Evolutionary conservation across 441 rosid genomes (phyloP), one percentile per base, ranked within the genome.

Genomic region (Dalechampia spathulata): DNA sequence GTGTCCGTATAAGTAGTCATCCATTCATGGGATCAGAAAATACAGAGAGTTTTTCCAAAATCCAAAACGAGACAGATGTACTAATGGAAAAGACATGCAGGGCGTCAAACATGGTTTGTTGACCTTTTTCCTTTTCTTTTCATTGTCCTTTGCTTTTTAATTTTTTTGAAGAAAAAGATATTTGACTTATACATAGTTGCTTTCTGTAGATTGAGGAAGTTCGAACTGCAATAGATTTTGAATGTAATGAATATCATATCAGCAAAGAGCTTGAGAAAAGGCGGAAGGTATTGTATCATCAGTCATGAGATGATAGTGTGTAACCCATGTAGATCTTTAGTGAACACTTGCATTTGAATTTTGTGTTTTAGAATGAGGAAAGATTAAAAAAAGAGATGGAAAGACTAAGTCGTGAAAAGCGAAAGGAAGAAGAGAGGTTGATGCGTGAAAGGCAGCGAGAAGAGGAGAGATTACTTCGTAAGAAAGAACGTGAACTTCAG

Each of bases 381-480:
- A 83, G 84, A 49, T 56, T 76, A 71, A 85, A 45, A 68, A 95
- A 85, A 69, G 98, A 88, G 74, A 88, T 86, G 89, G 97, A 95
- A 73, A 88, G 79, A 69, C 80, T 55, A 49, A 95, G 86, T 61
- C 99, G 98, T 67, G 99, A 95, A 79, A 86, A 87, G 76, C 75
- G 89, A 65, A 95, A 85, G 66, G 98, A 95, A 74, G 96, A 95
- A 68, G 99, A 95, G 72, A 85, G 86, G 76, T 70, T 86, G 72
- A 63, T 94, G 75, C 96, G 98, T 71, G 99, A 94, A 78, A 87
- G 81, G 76, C 87, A 84, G 68, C 76, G 87, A 57, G 98, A 90
- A 72, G 98, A 90, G 72, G 99, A 94, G 75, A 89, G 87, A 72
- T 66, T 42, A 47, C 70, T 71, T 62, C 85, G 95, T 59, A 97